Evolutionary conservation across 176 grass and related monocot genomes (phyloP).

Genomic region (Zoysia pacifica): DNA sequence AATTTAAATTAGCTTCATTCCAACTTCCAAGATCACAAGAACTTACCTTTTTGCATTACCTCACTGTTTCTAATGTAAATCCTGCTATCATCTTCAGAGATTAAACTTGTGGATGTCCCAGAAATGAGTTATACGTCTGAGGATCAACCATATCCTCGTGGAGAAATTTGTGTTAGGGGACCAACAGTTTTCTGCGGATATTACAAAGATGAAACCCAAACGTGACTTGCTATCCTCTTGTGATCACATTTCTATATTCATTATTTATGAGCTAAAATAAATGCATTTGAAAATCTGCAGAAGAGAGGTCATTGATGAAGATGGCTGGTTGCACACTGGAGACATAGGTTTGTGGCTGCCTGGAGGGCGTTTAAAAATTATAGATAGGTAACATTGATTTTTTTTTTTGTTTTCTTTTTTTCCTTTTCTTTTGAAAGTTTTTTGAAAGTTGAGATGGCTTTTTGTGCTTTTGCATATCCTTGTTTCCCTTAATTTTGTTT

Average conservation of each 20-base stretch:
- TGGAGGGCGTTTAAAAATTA: constrained; percentile 88
- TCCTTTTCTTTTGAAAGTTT: neutral
- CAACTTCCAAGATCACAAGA: neutral
- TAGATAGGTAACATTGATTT: constrained; percentile 69
- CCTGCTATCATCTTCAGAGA: constrained; percentile 55
- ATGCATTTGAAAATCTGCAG: constrained; percentile 48
- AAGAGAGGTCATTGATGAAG: constrained; percentile 80
- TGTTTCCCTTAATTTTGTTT: neutral
- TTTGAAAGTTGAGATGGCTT: neutral
- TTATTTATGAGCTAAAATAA: constrained; percentile 17
- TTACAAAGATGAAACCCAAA: constrained; percentile 89
- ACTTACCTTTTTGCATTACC: constrained; percentile 20
- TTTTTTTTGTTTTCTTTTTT: neutral
- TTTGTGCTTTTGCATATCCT: neutral
- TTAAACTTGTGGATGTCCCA: constrained; percentile 95
- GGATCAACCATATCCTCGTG: constrained; percentile 86
- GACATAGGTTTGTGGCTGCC: constrained; percentile 98
- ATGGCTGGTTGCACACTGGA: constrained; percentile 96
- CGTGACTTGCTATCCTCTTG: constrained; percentile 51
- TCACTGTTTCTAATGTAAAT: constrained; percentile 21
- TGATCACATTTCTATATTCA: neutral
- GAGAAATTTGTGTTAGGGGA: constrained; percentile 96
- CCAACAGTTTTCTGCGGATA: constrained; percentile 77
- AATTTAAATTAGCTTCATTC: neutral
- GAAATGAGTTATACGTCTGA: constrained; percentile 98